A percentile compares a stretch with the other conserved stretches of the same genome.
Evolutionary conservation across 2,329 filamentous ascomycete genomes (phyloP).

Genomic region (Cladosporium sp.): DNA sequence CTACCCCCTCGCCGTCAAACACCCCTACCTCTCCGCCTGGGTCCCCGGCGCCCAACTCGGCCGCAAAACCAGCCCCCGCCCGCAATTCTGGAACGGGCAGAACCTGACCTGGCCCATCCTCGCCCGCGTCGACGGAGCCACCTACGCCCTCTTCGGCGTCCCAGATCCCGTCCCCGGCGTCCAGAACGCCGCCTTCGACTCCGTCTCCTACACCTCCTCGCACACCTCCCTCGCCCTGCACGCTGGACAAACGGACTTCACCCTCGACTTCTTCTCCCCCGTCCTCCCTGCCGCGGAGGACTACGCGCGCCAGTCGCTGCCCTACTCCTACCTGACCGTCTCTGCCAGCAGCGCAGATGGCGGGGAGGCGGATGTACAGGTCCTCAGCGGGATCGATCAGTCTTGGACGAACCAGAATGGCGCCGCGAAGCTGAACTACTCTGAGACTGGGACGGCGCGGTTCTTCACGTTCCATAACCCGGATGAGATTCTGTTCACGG

Average conservation of each 20-base stretch:
- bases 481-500: slow-evolving; percentile 19
- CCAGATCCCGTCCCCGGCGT: slow-evolving; percentile 15
- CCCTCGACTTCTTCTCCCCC: slow-evolving; percentile 33
- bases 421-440: slow-evolving; percentile 19
- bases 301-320: slow-evolving; percentile 31
- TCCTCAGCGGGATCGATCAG: slow-evolving; percentile 32
- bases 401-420: slow-evolving; percentile 31
- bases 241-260: slow-evolving; percentile 23
- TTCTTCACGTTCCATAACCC: slow-evolving; percentile 22
- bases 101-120: slow-evolving; percentile 30
- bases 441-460: slow-evolving; percentile 11
- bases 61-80: slow-evolving; percentile 22
- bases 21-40: slow-evolving; percentile 31
- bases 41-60: slow-evolving; percentile 25
- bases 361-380: slow-evolving; percentile 18
- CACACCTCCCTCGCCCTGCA: slow-evolving; percentile 26
- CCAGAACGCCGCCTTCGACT: slow-evolving; percentile 18
- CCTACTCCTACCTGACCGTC: slow-evolving; percentile 31
- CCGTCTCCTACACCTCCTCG: slow-evolving; percentile 28
- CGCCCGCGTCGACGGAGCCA: slow-evolving; percentile 26
- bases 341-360: slow-evolving; percentile 13
- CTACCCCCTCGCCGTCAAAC: slow-evolving; percentile 27
- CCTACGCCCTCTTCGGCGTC: slow-evolving; percentile 30
- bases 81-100: slow-evolving; percentile 32
- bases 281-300: slow-evolving; percentile 26